Evolutionary conservation across 345 rosid genomes (phyloP).

Genomic region (Cardamine occulta): DNA sequence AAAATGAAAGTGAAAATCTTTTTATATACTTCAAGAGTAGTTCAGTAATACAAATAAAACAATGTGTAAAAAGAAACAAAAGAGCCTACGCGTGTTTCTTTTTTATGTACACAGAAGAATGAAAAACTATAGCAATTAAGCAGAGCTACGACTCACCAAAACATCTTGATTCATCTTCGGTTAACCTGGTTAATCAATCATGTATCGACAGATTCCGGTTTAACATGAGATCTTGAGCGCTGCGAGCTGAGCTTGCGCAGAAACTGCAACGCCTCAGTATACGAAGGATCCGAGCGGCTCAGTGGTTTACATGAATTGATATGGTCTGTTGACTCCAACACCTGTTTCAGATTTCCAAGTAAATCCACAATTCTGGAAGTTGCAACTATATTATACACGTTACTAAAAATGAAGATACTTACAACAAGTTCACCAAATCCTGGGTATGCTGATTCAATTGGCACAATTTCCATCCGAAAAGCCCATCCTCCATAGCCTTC

Average conservation of each 20-base stretch:
- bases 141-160: neutral
- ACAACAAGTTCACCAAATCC: conserved; percentile 97
- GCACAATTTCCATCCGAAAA: conserved; percentile 88
- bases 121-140: neutral
- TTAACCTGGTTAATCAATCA: conserved; percentile 30
- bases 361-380: neutral
- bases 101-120: conserved; percentile 14
- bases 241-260: conserved; percentile 63
- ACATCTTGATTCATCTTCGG: neutral
- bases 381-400: neutral
- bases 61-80: conserved; percentile 10
- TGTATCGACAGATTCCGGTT: conserved; percentile 27
- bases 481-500: conserved; percentile 99
- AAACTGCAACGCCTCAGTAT: conserved; percentile 70
- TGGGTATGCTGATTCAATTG: conserved; percentile 96
- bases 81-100: conserved; percentile 9
- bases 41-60: conserved; percentile 26
- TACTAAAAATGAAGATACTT: conserved; percentile 42
- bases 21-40: neutral
- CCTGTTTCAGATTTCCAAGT: conserved; percentile 54
- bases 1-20: neutral
- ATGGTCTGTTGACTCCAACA: conserved; percentile 90
- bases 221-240: conserved; percentile 38
- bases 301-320: conserved; percentile 97
- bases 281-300: conserved; percentile 78